Evolutionary conservation across 495 filamentous ascomycete species (phyloP).

Genomic region (Massariosphaeria phaeospora): DNA sequence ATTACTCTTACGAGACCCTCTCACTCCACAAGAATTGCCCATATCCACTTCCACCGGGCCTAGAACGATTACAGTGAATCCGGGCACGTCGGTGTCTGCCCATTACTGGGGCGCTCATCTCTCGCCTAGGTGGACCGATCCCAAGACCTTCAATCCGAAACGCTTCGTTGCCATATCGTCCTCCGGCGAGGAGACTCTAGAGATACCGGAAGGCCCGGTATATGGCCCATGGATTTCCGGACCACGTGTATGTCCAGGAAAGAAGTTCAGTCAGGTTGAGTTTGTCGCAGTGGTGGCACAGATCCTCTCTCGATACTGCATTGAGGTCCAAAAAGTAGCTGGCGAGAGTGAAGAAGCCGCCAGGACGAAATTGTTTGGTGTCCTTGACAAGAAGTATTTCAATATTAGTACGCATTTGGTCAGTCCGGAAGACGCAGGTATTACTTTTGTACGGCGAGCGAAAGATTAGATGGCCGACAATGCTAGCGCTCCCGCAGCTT

Average conservation of each 20-base stretch:
- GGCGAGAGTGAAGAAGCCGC: constrained; percentile 8
- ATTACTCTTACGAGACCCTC: background rate
- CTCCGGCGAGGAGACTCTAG: background rate
- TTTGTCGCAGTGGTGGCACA: constrained; percentile 15
- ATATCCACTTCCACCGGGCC: background rate
- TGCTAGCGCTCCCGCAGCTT: too few species aligned
- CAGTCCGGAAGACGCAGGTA: constrained; percentile 4
- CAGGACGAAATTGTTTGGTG: constrained; percentile 1
- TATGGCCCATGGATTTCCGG: constrained; percentile 17
- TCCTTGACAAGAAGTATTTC: constrained; percentile 14
- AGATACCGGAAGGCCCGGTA: background rate
- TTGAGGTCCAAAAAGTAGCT: background rate
- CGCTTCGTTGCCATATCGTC: constrained; percentile 7
- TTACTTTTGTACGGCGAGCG: constrained; percentile 1
- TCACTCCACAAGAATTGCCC: background rate
- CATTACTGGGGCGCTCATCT: constrained; percentile 9
- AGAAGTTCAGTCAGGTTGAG: constrained; percentile 28
- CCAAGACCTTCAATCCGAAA: constrained; percentile 3
- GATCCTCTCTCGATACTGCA: background rate
- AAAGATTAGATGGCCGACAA: too few species aligned
- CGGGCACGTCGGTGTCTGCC: background rate
- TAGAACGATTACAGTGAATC: background rate
- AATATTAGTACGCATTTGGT: constrained; percentile 19
- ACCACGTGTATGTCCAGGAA: constrained; percentile 18
- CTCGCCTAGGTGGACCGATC: constrained; percentile 10